Percentiles rank a stretch among this genome's conserved stretches.
These are phyloP conservation scores for Lindgomyces ingoldianus DNA, from an alignment of 495 filamentous ascomycete species.

Conservation along the genomic window DNA sequence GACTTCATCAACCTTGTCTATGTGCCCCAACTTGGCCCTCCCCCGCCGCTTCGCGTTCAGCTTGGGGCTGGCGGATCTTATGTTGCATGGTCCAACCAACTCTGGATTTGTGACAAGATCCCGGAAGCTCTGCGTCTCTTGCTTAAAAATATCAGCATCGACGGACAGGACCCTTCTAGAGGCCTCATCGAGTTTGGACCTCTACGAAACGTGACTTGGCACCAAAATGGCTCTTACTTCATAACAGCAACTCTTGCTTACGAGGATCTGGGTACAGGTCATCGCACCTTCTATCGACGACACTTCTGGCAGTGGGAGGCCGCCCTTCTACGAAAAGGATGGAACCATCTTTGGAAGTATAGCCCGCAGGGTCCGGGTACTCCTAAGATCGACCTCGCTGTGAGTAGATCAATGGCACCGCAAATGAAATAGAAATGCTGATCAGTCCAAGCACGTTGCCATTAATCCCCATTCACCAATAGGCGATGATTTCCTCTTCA, in stretches of 20 bases:
- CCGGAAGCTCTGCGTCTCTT: background rate
- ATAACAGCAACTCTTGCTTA: background rate
- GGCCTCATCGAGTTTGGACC: background rate
- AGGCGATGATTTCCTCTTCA: conserved; percentile 8
- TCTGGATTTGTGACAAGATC: background rate
- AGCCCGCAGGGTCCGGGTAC: background rate
- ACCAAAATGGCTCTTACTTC: conserved; percentile 5
- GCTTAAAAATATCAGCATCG: conserved; percentile 2
- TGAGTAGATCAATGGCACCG: too few species aligned
- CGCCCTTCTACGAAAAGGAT: background rate
- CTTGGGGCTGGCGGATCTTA: conserved; percentile 1
- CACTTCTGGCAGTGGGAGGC: conserved; percentile 9
- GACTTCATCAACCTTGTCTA: background rate
- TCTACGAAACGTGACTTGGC: conserved; percentile 5
- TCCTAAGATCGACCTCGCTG: background rate
- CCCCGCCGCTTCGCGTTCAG: conserved; percentile 3
- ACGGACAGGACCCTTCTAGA: background rate
- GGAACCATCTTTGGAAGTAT: conserved; percentile 3
- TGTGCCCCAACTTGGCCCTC: background rate
- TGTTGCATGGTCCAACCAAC: background rate
- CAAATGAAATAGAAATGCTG: too few species aligned
- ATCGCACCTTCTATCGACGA: too few species aligned
- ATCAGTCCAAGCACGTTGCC: conserved; percentile 4
- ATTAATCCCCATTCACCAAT: conserved; percentile 10
- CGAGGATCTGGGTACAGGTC: too few species aligned